Evolutionary conservation across 1,284 basidiomycete species (phyloP).

Genomic region (Heterobasidion occidentale): DNA sequence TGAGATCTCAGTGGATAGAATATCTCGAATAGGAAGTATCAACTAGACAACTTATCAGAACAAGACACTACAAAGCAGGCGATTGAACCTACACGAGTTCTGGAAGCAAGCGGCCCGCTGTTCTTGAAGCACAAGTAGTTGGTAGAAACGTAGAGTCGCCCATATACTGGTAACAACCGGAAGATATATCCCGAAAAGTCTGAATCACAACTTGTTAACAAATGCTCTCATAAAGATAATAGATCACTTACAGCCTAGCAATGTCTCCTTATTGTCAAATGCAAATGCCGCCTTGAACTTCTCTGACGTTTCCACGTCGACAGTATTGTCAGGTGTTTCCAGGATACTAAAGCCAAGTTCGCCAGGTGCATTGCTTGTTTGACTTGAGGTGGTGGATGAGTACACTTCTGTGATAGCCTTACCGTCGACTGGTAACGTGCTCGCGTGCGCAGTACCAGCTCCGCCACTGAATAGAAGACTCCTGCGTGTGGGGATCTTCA

Average conservation of each 20-base stretch:
- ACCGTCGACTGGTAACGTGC: constrained; percentile 15
- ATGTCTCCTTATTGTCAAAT: constrained; percentile 77
- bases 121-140: constrained; percentile 90
- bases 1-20: constrained; percentile 77
- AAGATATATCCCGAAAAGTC: constrained; percentile 87
- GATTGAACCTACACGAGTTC: constrained; percentile 60
- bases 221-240: neutral
- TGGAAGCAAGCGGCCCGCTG: constrained; percentile 62
- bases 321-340: constrained; percentile 51
- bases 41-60: constrained; percentile 46
- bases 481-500: constrained; percentile 48
- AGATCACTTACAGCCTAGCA: constrained; percentile 73
- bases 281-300: constrained; percentile 79
- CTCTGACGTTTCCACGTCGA: constrained; percentile 61
- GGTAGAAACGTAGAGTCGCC: constrained; percentile 80
- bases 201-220: constrained; percentile 22
- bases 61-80: neutral
- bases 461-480: constrained; percentile 20
- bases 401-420: constrained; percentile 46
- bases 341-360: constrained; percentile 74
- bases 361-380: constrained; percentile 26
- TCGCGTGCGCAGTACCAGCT: constrained; percentile 11
- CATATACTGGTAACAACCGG: constrained; percentile 79
- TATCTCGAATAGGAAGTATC: constrained; percentile 87
- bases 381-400: constrained; percentile 32